Evolutionary conservation across 139 green algal genomes (phyloP), one percentile per base, ranked within the genome.

Genomic region (Volvox reticuliferus): DNA sequence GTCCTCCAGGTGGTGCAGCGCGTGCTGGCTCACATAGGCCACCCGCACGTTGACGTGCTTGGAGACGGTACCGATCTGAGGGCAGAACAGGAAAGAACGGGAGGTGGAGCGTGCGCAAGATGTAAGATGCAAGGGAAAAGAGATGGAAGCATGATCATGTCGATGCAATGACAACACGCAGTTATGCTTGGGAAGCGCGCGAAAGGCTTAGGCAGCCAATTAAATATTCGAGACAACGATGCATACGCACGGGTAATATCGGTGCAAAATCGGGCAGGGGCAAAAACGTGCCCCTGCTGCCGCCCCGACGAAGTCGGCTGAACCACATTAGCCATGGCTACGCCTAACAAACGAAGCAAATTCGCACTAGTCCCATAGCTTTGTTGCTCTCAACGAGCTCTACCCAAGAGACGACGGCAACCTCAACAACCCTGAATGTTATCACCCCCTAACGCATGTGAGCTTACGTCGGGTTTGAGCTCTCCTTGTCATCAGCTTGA

Each of bases 1-100:
- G 94, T 98, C 92, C 93, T 99, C 98, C 33, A 99, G 90, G 94
- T 99, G 97, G 94, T 99, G 98, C 93, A 99, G 99, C 12, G 98
- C 97, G 90, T 99, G 97, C 97, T 99, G 98, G 14, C 96, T 96
- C 33, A 99, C 97, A 90, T 99, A 99, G 26, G 98, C 98, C 69
- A 99, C 94, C 76, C 98, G 97, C 94, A 98, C 89, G 95, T 98
- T 99, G 88, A 97, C 96, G 94, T 99, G 98, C 89, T 95, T 94
- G 93, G 94, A 97, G 37, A 98, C 95, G 17, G 84, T 92, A 61
- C 93, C 93, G 22, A n/a, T 14, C 87, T 93, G 83, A 33, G 12
- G 14, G 24, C 0, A 63, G 37, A 50, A 12, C 12, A 13, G 37
- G 78, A 44, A 30, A 30, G 26, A 79, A 30, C 9, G 71, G 71